These are phyloP conservation scores for Cydonia oblonga DNA, from an alignment of 331 rosid genomes.

Conservation along the genomic window DNA sequence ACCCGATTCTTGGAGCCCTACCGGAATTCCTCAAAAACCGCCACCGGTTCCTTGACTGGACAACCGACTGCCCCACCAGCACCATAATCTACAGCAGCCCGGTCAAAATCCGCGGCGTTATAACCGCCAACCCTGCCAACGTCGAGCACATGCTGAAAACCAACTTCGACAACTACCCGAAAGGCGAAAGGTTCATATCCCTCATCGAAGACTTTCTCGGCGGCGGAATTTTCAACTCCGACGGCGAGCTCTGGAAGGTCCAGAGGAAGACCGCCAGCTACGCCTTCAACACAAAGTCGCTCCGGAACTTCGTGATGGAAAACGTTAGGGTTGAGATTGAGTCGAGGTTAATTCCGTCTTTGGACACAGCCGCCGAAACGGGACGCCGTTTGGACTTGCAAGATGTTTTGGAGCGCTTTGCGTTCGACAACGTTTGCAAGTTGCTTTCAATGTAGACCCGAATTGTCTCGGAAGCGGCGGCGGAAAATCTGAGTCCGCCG, in stretches of 20 bases:
- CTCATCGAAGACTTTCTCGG: constrained; percentile 56
- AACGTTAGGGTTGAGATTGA: constrained; percentile 39
- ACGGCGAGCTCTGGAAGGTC: constrained; percentile 42
- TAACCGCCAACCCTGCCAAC: constrained; percentile 49
- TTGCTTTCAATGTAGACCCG: constrained; percentile 55
- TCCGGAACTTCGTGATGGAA: constrained; percentile 40
- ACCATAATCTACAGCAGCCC: constrained; percentile 34
- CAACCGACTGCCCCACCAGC: constrained; percentile 34
- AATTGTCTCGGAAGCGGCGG: constrained; percentile 39
- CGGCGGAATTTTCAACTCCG: constrained; percentile 58
- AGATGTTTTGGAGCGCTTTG: constrained; percentile 52
- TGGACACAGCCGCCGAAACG: constrained; percentile 7
- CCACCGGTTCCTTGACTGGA: constrained; percentile 57
- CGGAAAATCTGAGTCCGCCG: no score
- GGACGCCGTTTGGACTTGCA: constrained; percentile 36
- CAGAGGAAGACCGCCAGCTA: constrained; percentile 61
- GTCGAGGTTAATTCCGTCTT: constrained; percentile 34
- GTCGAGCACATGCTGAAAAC: no score
- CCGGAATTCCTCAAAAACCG: constrained; percentile 44
- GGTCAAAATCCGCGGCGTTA: constrained; percentile 20
- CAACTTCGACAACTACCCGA: constrained; percentile 67
- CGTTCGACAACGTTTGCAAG: constrained; percentile 61
- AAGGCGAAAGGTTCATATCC: constrained; percentile 32
- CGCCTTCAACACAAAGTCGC: constrained; percentile 60
- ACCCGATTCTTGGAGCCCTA: constrained; percentile 42